Percentiles rank a stretch among this genome's conserved stretches.
These are phyloP conservation scores for Aspergillus japonicus DNA, from an alignment of 2,329 filamentous ascomycete species.

Conservation along the genomic window DNA sequence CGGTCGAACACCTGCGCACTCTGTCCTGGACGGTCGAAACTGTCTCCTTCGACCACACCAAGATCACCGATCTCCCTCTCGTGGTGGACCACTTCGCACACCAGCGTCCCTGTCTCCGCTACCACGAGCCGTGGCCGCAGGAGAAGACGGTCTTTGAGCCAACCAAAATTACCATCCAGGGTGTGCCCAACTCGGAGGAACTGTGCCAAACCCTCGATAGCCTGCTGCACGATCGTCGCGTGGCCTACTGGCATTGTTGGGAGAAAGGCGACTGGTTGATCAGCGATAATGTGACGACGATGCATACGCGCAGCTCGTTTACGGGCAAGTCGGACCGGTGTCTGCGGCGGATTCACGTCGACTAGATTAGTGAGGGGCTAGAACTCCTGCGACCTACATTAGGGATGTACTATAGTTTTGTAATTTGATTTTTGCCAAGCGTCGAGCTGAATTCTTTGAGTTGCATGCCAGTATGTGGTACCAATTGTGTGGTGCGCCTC, in stretches of 20 bases:
- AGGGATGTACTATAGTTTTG: too few relatives aligned
- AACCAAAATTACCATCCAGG: not conserved
- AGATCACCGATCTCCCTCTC: constrained; percentile 47
- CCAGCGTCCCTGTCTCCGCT: too few relatives aligned
- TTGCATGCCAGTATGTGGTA: too few relatives aligned
- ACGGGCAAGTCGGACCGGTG: constrained; percentile 1
- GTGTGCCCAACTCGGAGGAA: constrained; percentile 37
- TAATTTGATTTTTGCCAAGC: too few relatives aligned
- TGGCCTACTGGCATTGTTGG: constrained; percentile 54
- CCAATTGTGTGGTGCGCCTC: too few relatives aligned
- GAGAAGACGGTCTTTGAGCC: too few relatives aligned
- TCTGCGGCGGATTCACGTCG: constrained; percentile 13
- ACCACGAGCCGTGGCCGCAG: too few relatives aligned
- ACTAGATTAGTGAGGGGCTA: too few relatives aligned
- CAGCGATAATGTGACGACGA: constrained; percentile 48
- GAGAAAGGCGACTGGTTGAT: constrained; percentile 56
- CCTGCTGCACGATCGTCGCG: constrained; percentile 51
- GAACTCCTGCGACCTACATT: too few relatives aligned
- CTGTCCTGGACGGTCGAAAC: constrained; percentile 54
- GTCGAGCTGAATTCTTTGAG: too few relatives aligned
- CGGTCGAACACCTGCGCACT: constrained; percentile 37
- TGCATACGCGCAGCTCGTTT: constrained; percentile 19
- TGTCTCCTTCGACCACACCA: constrained; percentile 47
- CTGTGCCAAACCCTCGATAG: constrained; percentile 36
- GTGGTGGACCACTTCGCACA: constrained; percentile 21